These are phyloP conservation scores for Xylariaceae sp. DNA, from an alignment of 2,329 filamentous ascomycete species.

Conservation along the genomic window DNA sequence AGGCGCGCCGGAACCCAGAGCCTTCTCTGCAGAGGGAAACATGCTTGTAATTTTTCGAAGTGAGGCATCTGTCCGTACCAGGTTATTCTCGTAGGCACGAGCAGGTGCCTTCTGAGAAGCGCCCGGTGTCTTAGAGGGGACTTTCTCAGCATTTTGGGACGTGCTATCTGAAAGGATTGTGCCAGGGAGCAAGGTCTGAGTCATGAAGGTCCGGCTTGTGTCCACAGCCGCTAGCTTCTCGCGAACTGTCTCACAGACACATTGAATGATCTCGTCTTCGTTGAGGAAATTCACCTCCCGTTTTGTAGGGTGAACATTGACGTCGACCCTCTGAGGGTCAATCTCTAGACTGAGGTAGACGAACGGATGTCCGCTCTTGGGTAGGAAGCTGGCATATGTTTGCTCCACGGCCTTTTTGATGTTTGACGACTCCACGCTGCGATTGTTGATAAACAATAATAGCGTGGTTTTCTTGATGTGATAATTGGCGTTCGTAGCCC, in stretches of 20 bases:
- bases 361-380: constrained; percentile 92
- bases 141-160: constrained; percentile 27
- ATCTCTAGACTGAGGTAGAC: constrained; percentile 89
- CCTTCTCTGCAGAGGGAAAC: constrained; percentile 57
- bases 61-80: constrained; percentile 84
- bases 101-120: constrained; percentile 39
- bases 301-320: constrained; percentile 97
- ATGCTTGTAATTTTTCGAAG: constrained; percentile 95
- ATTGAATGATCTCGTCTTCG: constrained; percentile 90
- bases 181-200: constrained; percentile 80
- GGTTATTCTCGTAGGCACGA: constrained; percentile 73
- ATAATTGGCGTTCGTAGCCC: constrained; percentile 90
- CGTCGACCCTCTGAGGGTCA: constrained; percentile 85
- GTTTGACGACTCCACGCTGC: constrained; percentile 80
- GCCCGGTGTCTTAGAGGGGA: constrained; percentile 31
- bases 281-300: constrained; percentile 95
- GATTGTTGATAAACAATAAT: constrained; percentile 93
- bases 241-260: constrained; percentile 74
- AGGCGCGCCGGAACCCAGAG: constrained; percentile 29
- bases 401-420: constrained; percentile 91
- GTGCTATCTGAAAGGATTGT: constrained; percentile 36
- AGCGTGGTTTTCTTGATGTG: constrained; percentile 83
- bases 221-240: constrained; percentile 79
- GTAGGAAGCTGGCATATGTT: constrained; percentile 78
- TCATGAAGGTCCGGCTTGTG: constrained; percentile 88